Base-by-base conservation (phyloP, 139 green algal species). In the Chlamydomonas sphaeroides region DNA sequence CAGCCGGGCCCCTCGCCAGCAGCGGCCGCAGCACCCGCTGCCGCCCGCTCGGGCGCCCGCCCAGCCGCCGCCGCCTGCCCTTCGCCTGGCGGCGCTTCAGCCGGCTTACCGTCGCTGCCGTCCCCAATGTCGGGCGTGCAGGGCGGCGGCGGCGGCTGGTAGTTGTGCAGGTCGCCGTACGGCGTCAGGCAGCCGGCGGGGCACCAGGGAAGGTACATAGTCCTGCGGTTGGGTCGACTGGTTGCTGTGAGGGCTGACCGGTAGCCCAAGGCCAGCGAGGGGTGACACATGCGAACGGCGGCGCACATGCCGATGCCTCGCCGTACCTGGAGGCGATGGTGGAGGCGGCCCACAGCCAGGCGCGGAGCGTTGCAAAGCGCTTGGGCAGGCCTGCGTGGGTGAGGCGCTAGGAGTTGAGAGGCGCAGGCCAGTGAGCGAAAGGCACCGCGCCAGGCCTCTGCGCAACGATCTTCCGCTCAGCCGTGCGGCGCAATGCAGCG, bases 131-230 rank as follows among this genome's bases (percentile, higher is more conserved):
- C 33, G 0, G 90, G 86, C 0, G 82, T 85, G 68, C 83, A 85
- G 8, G 94, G 93, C 32, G 88, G 36, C 48, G 90, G 62, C 15
- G 94, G 95, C 20, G 93, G 89, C 26, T 73, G 79, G 78, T 98
- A 97, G 88, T 98, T 98, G 87, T 95, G 92, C 23, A 98, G 78
- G 86, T 98, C 96, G 0, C 89, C 96, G 77, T 96, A 92, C 0
- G 96, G 96, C 6, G 89, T 96, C 26, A 98, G 91, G 4, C 86
- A 90, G 0, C 96, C 96, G 7, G 90, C 90, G n/a, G 75, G 68
- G 63, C 95, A 90, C 59, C 78, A 93, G 7, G 92, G 90, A 41
- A 98, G 62, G 53, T 91, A 94, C 86, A 90, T 90, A 51, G 86
- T 90, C 17, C 96, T 86, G 36, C 92, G n/a, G n/a, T n/a, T n/a